Percentiles rank a stretch among this genome's conserved stretches.
phyloP scores from a whole-genome alignment of 345 rosid genomes.

The Clausena lansium region DNA sequence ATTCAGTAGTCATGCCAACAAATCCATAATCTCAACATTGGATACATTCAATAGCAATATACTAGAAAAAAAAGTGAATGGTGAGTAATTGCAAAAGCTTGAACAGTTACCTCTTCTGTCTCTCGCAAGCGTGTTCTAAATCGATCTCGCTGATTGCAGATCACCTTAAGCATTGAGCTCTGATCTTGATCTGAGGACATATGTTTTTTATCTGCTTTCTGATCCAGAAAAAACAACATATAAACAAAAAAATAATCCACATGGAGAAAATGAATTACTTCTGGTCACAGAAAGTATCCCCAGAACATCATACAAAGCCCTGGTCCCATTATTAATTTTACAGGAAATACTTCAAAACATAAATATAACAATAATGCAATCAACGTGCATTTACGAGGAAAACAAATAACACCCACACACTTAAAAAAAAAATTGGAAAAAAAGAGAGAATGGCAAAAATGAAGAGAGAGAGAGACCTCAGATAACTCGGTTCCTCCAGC shows the following conservation, averaged over 20 bases:
- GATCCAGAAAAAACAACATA: conserved; percentile 22
- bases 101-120: conserved; percentile 76
- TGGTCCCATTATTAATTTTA: background rate
- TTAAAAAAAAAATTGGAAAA: background rate
- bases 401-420: too few species aligned
- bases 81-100: background rate
- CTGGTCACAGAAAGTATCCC: background rate
- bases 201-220: conserved; percentile 71
- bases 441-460: background rate
- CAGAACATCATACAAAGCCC: background rate
- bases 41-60: background rate
- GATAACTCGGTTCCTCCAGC: conserved; percentile 58
- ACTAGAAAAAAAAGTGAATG: conserved; percentile 5
- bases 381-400: background rate
- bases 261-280: conserved; percentile 12
- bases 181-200: conserved; percentile 84
- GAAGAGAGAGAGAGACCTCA: conserved; percentile 47
- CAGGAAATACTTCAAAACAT: background rate
- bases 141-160: conserved; percentile 92
- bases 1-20: background rate
- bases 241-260: conserved; percentile 2
- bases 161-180: conserved; percentile 97
- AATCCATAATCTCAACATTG: background rate
- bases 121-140: conserved; percentile 81
- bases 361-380: background rate